A percentile compares a stretch with the other conserved stretches of the same genome.
Conservation (phyloP, 2,329 filamentous ascomycete species). For the Chalara sp. region DNA sequence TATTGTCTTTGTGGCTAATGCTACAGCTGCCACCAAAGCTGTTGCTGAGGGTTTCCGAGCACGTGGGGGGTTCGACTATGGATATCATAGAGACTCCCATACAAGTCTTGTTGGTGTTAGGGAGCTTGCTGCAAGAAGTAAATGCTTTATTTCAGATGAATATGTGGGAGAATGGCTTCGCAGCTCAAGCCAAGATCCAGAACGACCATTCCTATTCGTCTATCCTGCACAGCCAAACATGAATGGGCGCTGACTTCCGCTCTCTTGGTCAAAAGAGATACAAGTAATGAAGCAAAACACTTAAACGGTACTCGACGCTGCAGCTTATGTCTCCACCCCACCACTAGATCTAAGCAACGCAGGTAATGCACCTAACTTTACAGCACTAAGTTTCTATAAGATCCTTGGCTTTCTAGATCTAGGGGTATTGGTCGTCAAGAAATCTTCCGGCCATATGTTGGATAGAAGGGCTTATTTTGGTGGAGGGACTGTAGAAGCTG, state of each 20-base stretch:
- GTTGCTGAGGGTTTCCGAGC: constrained; percentile 71
- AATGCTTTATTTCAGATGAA: constrained; percentile 49
- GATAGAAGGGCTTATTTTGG: constrained; percentile 74
- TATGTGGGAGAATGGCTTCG: constrained; percentile 61
- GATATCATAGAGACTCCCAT: constrained; percentile 78
- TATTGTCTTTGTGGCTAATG: constrained; percentile 83
- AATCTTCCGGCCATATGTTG: constrained; percentile 57
- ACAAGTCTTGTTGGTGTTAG: constrained; percentile 81
- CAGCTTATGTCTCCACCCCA: constrained; percentile 71
- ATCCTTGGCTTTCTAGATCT: constrained; percentile 93
- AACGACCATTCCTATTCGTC: constrained; percentile 52
- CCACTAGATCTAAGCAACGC: constrained; percentile 62
- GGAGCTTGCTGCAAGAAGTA: constrained; percentile 57
- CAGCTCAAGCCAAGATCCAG: not conserved
- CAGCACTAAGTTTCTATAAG: constrained; percentile 84
- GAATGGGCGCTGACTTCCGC: constrained; percentile 47
- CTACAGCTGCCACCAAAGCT: constrained; percentile 85
- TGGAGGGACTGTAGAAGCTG: constrained; percentile 87
- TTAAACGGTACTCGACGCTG: constrained; percentile 79
- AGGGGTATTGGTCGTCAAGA: constrained; percentile 75
- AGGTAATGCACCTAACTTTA: constrained; percentile 69
- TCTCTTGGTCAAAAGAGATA: constrained; percentile 56
- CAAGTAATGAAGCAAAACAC: constrained; percentile 29
- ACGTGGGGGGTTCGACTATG: constrained; percentile 66
- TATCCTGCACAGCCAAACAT: constrained; percentile 66